phyloP scores from a whole-genome alignment of 768 basidiomycete genomes.

The Rhodotorula graminis region DNA sequence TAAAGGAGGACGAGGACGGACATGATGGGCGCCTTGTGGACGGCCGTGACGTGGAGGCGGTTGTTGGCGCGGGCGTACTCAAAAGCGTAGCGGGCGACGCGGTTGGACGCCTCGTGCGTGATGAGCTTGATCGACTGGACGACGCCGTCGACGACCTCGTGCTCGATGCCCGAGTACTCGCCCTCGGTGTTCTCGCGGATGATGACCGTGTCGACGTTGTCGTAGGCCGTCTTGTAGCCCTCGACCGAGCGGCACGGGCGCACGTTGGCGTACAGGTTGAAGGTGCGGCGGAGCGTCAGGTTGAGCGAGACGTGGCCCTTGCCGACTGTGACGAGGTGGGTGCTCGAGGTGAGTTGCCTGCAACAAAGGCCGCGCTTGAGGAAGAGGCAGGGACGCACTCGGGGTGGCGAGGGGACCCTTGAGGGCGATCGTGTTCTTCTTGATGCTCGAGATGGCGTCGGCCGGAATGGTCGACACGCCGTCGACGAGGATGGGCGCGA shows the following conservation, averaged over 20 bases:
- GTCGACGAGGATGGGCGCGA: conserved; percentile 84
- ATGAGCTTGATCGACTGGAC: conserved; percentile 99
- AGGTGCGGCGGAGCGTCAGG: conserved; percentile 90
- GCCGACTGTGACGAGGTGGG: conserved; percentile 61
- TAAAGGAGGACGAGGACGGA: conserved; percentile 48
- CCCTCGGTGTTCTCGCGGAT: conserved; percentile 99
- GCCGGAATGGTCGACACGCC: conserved; percentile 98
- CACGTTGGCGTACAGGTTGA: conserved; percentile 98
- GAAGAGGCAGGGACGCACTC: conserved; percentile 50
- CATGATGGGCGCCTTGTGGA: conserved; percentile 99
- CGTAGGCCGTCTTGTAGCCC: conserved; percentile 97
- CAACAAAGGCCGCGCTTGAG: too few relatives aligned
- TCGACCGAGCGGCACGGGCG: conserved; percentile 91
- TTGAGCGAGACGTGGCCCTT: conserved; percentile 99
- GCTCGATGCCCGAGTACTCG: conserved; percentile 99
- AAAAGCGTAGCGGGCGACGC: conserved; percentile 97
- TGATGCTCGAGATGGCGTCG: conserved; percentile 79
- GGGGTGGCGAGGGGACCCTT: conserved; percentile 98
- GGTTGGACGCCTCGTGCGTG: conserved; percentile 97
- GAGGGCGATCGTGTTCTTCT: conserved; percentile 93
- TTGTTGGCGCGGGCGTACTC: conserved; percentile 87
- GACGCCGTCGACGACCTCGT: conserved; percentile 97
- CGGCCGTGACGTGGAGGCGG: conserved; percentile 85
- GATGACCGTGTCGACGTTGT: conserved; percentile 93
- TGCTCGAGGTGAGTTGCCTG: background rate